These are phyloP conservation scores for Gaeumannomyces sp. DNA, from an alignment of 2,329 filamentous ascomycete species.

Conservation along the genomic window DNA sequence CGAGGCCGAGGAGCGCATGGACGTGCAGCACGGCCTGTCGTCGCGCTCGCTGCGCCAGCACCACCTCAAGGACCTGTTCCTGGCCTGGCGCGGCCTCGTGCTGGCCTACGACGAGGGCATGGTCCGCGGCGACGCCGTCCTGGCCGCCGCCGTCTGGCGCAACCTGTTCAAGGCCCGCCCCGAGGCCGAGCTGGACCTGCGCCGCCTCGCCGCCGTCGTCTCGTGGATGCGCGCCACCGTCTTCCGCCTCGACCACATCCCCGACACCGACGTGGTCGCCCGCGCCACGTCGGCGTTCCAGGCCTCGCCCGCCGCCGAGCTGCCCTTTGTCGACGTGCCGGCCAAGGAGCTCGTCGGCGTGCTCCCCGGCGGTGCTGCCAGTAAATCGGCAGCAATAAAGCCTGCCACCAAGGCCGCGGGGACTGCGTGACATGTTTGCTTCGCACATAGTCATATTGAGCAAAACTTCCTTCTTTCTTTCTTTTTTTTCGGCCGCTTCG, in stretches of 20 bases:
- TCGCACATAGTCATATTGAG: not conserved
- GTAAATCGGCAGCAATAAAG: slow-evolving; percentile 14
- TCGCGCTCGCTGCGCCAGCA: slow-evolving; percentile 54
- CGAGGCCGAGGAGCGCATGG: slow-evolving; percentile 78
- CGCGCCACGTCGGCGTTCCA: slow-evolving; percentile 34
- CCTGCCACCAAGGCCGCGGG: slow-evolving; percentile 15
- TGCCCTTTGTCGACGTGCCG: slow-evolving; percentile 34
- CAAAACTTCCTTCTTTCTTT: not conserved
- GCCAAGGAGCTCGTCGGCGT: slow-evolving; percentile 32
- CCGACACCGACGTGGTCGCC: slow-evolving; percentile 34
- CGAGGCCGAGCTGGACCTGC: slow-evolving; percentile 40
- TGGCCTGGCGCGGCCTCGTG: slow-evolving; percentile 85
- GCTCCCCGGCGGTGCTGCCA: slow-evolving; percentile 16
- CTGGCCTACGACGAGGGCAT: slow-evolving; percentile 81
- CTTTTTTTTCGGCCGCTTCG: not conserved
- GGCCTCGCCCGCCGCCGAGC: slow-evolving; percentile 29
- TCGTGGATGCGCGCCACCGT: slow-evolving; percentile 48
- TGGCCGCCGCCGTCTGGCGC: slow-evolving; percentile 83
- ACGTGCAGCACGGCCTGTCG: slow-evolving; percentile 66
- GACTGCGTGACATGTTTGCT: not conserved
- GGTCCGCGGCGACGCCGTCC: slow-evolving; percentile 66
- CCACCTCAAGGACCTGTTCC: slow-evolving; percentile 80
- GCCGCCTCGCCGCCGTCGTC: slow-evolving; percentile 47
- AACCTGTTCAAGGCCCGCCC: slow-evolving; percentile 73
- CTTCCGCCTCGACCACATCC: slow-evolving; percentile 41